Base-by-base conservation (phyloP, 192 early-diverging fungal species). In the Funneliformis geosporum region DNA sequence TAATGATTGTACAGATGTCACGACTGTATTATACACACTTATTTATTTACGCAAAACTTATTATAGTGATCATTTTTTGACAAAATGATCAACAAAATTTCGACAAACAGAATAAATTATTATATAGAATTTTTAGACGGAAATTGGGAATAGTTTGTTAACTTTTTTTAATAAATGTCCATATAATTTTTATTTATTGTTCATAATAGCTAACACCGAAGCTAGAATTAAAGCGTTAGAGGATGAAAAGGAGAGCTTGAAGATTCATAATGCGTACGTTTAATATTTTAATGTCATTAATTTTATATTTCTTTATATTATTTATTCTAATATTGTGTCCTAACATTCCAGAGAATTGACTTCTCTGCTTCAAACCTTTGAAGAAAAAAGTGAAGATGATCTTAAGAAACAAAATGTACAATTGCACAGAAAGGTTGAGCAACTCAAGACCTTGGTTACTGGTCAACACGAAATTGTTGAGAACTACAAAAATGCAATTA, bases 181-280 rank as follows among this genome's bases (percentile, higher is more conserved):
- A 12, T 16, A 28, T 10, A 6, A 60, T 16, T 75, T 33, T 16
- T n/a, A 18, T 80, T 18, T 78, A 55, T 59, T 44, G 18, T 73
- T 28, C 74, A 72, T 38, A 33, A 21, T 38, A 82, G 76, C 75
- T 0, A 60, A 60, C 40, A 8, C 44, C 4, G 70, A 73, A 47
- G 61, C 16, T 66, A 79, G 68, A 44, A 73, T 79, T 55, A 83
- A 81, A 68, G 86, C 87, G 66, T 86, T 82, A 67, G 83, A 88
- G 8, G 78, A 80, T 3, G 86, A 85, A 38, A 82, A 84, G n/a
- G 73, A 75, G 25, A 80, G 83, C 44, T 81, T 85, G 8, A 76
- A 68, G 9, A 55, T 47, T 39, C 81, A 84, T 72, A 80, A 76
- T 40, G 82, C 80, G 79, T 78, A 78, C 2, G 80, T 62, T 16